Evolutionary conservation across 2,329 filamentous ascomycete species (phyloP).

Genomic region (Cordyceps farinosa): DNA sequence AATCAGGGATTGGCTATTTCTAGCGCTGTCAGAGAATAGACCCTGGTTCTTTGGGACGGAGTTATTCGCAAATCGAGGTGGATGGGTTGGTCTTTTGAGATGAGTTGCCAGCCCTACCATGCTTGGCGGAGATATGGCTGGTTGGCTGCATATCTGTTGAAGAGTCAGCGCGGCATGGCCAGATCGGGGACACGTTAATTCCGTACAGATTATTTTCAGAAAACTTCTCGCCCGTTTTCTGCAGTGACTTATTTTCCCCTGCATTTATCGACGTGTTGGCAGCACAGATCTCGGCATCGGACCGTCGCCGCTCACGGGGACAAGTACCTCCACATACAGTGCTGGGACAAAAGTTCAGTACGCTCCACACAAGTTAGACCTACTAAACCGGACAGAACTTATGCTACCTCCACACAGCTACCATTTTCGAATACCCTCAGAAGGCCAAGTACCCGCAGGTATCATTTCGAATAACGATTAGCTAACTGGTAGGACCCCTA

Average conservation of each 20-base stretch:
- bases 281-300: neutral
- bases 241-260: no score
- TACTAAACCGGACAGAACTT: no score
- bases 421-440: neutral
- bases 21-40: neutral
- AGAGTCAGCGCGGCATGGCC: neutral
- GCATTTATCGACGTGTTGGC: no score
- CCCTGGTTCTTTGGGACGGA: neutral
- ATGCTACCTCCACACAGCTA: no score
- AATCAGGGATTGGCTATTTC: neutral
- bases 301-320: neutral
- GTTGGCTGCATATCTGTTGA: neutral
- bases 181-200: neutral
- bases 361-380: no score
- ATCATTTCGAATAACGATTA: slow-evolving; percentile 5
- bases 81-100: neutral
- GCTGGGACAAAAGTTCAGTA: no score
- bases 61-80: neutral
- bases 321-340: no score
- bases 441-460: neutral
- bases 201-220: neutral
- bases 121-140: neutral
- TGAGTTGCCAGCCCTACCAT: neutral
- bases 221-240: no score
- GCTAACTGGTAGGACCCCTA: neutral